Evolutionary conservation across 2,329 filamentous ascomycete genomes (phyloP), one percentile per base, ranked within the genome.

Genomic region (Stylonectria norvegica): DNA sequence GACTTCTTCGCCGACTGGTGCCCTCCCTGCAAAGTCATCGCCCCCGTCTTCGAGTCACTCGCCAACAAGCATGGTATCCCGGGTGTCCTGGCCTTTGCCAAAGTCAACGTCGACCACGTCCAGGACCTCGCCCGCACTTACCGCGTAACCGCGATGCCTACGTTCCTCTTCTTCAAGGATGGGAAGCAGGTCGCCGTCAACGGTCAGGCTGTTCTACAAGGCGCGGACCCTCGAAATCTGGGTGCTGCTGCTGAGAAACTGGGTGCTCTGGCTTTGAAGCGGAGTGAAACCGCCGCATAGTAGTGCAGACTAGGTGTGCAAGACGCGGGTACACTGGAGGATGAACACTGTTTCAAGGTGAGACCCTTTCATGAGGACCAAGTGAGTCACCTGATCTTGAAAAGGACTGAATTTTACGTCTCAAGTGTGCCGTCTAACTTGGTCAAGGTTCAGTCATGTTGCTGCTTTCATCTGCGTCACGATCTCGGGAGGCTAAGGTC

Each of bases 61-160:
- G 56, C 62, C 36, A 38, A 45, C 15, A 51, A 55, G 44, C 53
- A 61, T 54, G 46, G 45, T 43, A 40, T 55, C 20, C 49, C 53
- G 34, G 79, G 78, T 68, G 62, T 77, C 45, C 65, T 85, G 50
- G 76, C 79, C 65, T 96, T 95, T 71, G 83, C 80, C 74, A 94
- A 95, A 78, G 74, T 96, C 64, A 89, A 97, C 68, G 89, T 95
- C 55, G 91, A 97, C 67, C 76, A 89, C 50, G 74, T 89, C 29
- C 72, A 81, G 52, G 82, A 87, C 1, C 77, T 93, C 34, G 82
- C 88, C 17, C 75, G 82, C 56, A 79, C 89, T 57, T 83, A 93
- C 55, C 78, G 78, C 52, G 78, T 97, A 65, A 81, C 85, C 58
- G 89, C 90, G 65, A 96, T 97, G 91, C 91, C 91, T 35, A 95